A percentile compares a stretch with the other conserved stretches of the same genome.
These are phyloP conservation scores for Meira nashicola DNA, from an alignment of 1,284 basidiomycete genomes.

Conservation along the genomic window DNA sequence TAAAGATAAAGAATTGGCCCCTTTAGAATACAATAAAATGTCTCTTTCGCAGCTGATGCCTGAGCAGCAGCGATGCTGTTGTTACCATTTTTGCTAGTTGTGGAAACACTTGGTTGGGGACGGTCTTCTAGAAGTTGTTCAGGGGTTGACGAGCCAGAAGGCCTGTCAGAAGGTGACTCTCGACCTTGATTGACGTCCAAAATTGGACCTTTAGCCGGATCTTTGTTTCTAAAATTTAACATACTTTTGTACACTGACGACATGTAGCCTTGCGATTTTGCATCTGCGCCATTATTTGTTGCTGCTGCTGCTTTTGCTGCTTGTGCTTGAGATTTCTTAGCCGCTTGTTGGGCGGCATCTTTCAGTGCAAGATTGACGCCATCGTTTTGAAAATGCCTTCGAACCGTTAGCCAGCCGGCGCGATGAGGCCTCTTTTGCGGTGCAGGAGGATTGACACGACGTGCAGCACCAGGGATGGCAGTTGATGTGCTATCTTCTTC, in stretches of 20 bases:
- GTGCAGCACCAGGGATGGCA: slow-evolving; percentile 28
- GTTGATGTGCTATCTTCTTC: slow-evolving; percentile 25
- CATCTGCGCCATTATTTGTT: not conserved
- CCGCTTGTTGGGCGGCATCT: not conserved
- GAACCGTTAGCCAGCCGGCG: slow-evolving; percentile 37
- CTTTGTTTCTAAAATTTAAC: slow-evolving; percentile 33
- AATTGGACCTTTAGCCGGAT: not conserved
- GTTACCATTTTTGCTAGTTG: not conserved
- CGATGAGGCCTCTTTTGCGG: slow-evolving; percentile 24
- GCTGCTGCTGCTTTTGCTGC: not conserved
- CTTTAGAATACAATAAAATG: slow-evolving; percentile 46
- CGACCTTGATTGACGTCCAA: not conserved
- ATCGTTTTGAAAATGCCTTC: slow-evolving; percentile 29
- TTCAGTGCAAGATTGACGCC: slow-evolving; percentile 1
- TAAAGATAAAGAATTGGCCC: slow-evolving; percentile 49
- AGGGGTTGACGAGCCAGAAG: not conserved
- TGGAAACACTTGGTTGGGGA: not conserved
- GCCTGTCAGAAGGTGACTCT: not conserved
- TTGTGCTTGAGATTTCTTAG: not conserved
- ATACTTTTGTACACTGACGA: slow-evolving; percentile 43
- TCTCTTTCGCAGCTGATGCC: slow-evolving; percentile 16
- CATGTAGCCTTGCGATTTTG: slow-evolving; percentile 30
- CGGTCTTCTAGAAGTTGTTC: not conserved
- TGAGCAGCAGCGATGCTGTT: slow-evolving; percentile 12
- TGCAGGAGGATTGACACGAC: slow-evolving; percentile 27